Conservation (phyloP, 768 basidiomycete species). For the Russula abietina region DNA sequence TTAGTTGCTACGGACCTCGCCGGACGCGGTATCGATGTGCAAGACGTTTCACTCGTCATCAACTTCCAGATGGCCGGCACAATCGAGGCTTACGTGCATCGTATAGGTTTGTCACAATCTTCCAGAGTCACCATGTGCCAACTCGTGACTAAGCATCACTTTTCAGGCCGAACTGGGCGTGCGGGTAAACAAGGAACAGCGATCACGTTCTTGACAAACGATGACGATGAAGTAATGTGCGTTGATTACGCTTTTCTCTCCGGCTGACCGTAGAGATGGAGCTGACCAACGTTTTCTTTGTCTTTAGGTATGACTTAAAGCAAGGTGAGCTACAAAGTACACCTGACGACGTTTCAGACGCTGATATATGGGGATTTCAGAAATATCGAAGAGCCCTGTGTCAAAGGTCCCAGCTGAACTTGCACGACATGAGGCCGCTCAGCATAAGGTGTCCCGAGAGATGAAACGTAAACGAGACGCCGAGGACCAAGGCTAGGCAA, state of each 20-base stretch:
- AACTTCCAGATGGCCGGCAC: conserved; percentile 97
- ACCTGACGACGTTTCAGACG: not conserved
- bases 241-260: conserved; percentile 8
- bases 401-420: conserved; percentile 85
- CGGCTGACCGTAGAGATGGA: not conserved
- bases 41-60: conserved; percentile 91
- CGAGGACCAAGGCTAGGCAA: conserved; percentile 48
- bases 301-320: conserved; percentile 84
- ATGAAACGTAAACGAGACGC: conserved; percentile 92
- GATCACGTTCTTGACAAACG: conserved; percentile 94
- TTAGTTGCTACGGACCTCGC: conserved; percentile 97
- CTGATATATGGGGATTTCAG: conserved; percentile 35
- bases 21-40: conserved; percentile 98
- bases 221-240: conserved; percentile 93
- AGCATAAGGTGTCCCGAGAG: conserved; percentile 84
- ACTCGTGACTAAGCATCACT: conserved; percentile 10
- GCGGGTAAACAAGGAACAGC: conserved; percentile 92
- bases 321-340: conserved; percentile 50
- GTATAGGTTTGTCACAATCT: conserved; percentile 61
- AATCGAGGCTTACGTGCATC: conserved; percentile 96
- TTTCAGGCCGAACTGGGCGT: conserved; percentile 87
- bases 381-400: conserved; percentile 91
- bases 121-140: not conserved
- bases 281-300: conserved; percentile 16
- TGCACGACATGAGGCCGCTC: conserved; percentile 86